These are phyloP conservation scores for Penicillium thymicola DNA, from an alignment of 2,329 filamentous ascomycete genomes.

Conservation along the genomic window DNA sequence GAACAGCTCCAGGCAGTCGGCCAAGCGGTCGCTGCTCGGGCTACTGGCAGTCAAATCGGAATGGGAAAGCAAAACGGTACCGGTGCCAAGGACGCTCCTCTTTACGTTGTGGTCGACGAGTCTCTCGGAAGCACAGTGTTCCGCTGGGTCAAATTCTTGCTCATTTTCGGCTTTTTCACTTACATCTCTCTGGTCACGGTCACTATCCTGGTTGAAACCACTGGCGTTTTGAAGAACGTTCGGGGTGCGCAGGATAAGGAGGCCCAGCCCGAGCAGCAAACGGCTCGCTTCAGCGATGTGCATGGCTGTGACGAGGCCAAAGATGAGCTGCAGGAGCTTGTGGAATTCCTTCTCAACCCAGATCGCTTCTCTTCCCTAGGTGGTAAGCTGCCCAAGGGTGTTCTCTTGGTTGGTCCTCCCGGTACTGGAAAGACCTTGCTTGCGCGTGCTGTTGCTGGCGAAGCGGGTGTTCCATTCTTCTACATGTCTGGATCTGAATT, in stretches of 20 bases:
- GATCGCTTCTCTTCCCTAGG: conserved; percentile 91
- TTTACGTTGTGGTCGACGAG: conserved; percentile 95
- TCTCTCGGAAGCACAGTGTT: conserved; percentile 75
- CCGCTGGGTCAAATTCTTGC: conserved; percentile 84
- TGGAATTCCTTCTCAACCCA: conserved; percentile 92
- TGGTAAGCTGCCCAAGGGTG: conserved; percentile 94
- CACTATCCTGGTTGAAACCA: conserved; percentile 76
- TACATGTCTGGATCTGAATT: conserved; percentile 99
- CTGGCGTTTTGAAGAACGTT: conserved; percentile 75
- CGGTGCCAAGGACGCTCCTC: conserved; percentile 76
- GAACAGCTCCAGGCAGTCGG: conserved; percentile 74
- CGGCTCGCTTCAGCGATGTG: conserved; percentile 84
- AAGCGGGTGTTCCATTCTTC: conserved; percentile 97
- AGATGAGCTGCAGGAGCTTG: conserved; percentile 93
- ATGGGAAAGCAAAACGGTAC: conserved; percentile 52
- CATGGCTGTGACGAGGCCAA: conserved; percentile 98
- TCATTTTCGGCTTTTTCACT: conserved; percentile 71
- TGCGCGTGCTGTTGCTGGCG: conserved; percentile 90
- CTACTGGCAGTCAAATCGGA: conserved; percentile 63
- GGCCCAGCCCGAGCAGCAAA: conserved; percentile 90
- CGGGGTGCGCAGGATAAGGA: conserved; percentile 71
- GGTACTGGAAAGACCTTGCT: conserved; percentile 97
- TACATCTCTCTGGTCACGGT: conserved; percentile 78
- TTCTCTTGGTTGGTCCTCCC: conserved; percentile 89
- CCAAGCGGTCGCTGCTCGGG: conserved; percentile 73